phyloP scores from a whole-genome alignment of 768 basidiomycete species.

The Mrakia hoshinonis region DNA sequence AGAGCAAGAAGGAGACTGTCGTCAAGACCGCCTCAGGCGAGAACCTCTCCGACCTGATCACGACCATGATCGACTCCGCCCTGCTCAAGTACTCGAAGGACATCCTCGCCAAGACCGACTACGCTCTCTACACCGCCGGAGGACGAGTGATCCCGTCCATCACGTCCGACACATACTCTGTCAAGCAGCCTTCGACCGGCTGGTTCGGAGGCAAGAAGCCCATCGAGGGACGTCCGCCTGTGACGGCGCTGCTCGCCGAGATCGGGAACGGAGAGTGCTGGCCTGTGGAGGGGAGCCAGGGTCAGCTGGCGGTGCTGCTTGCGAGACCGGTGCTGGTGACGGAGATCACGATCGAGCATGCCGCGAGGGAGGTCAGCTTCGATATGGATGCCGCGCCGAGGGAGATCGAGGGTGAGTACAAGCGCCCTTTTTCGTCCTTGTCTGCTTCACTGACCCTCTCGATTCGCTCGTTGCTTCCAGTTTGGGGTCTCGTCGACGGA shows the following conservation, averaged over 20 bases:
- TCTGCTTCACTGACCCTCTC: too few relatives aligned
- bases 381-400: constrained; percentile 73
- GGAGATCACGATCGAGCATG: constrained; percentile 79
- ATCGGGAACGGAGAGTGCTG: constrained; percentile 78
- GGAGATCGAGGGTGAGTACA: constrained; percentile 61
- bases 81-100: constrained; percentile 67
- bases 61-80: constrained; percentile 65
- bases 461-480: background rate
- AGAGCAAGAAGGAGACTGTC: background rate
- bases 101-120: constrained; percentile 70
- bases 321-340: constrained; percentile 53
- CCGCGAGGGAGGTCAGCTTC: constrained; percentile 68
- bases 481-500: constrained; percentile 78
- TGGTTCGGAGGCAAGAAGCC: constrained; percentile 31
- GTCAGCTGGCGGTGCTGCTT: constrained; percentile 75
- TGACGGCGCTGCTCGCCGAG: constrained; percentile 81
- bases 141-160: constrained; percentile 70
- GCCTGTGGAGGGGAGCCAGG: constrained; percentile 72
- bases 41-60: constrained; percentile 52
- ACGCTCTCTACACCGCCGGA: constrained; percentile 73
- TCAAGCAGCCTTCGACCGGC: constrained; percentile 36
- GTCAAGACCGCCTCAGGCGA: constrained; percentile 3
- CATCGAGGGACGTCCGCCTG: constrained; percentile 65
- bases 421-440: background rate
- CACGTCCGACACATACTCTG: constrained; percentile 68